A percentile compares a stretch with the other conserved stretches of the same genome.
Evolutionary conservation across 2,329 filamentous ascomycete species (phyloP).

Genomic region (Chrysoporthe austroafricana): DNA sequence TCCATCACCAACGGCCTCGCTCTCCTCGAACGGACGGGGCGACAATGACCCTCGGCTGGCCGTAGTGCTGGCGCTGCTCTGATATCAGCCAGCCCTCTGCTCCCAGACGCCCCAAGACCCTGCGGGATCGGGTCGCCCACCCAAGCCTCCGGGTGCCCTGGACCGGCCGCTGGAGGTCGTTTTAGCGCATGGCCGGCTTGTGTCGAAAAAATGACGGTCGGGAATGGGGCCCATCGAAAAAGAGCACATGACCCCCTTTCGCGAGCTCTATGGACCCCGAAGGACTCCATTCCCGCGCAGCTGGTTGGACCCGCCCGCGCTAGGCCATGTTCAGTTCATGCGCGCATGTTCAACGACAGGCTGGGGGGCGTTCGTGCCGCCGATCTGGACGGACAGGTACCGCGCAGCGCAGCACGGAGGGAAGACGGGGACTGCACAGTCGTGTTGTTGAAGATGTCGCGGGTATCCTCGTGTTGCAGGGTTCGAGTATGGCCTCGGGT

Average conservation of each 20-base stretch:
- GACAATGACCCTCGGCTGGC: constrained; percentile 28
- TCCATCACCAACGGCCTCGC: neutral
- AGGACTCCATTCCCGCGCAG: constrained; percentile 11
- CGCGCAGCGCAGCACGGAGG: neutral
- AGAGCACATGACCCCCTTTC: constrained; percentile 17
- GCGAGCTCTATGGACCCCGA: constrained; percentile 5
- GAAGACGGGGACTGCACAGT: neutral
- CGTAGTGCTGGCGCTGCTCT: constrained; percentile 1
- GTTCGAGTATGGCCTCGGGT: neutral
- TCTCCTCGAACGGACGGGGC: constrained; percentile 4
- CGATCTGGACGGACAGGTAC: constrained; percentile 7
- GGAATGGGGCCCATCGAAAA: constrained; percentile 8
- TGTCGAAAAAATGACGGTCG: constrained; percentile 21
- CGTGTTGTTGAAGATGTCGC: neutral
- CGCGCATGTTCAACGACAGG: neutral
- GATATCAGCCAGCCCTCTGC: neutral
- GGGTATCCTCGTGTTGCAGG: neutral
- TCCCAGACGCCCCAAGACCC: constrained; percentile 13
- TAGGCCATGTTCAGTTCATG: constrained; percentile 5
- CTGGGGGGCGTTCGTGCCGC: neutral
- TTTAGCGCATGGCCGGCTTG: constrained; percentile 27
- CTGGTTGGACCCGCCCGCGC: constrained; percentile 11
- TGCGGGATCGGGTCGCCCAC: constrained; percentile 27
- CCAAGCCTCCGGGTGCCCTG: constrained; percentile 24
- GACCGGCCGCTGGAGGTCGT: constrained; percentile 22